phyloP scores from a whole-genome alignment of 2,329 filamentous ascomycete genomes.

The Trichoderma citrinoviride region DNA sequence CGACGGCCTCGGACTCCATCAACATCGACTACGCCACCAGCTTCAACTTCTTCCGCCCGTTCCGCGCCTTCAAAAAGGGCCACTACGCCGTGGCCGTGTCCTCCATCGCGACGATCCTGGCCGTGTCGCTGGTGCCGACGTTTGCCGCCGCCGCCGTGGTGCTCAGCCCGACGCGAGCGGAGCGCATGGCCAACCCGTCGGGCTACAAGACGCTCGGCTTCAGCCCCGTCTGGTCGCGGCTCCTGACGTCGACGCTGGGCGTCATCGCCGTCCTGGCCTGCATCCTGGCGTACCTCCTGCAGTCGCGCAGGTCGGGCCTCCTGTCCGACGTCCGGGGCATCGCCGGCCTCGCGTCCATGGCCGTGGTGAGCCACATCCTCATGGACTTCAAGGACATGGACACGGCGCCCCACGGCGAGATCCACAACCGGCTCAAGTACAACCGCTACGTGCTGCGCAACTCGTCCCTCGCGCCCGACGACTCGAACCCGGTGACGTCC shows the following conservation, averaged over 20 bases:
- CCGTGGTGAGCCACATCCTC: slow-evolving; percentile 68
- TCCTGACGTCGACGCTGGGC: slow-evolving; percentile 55
- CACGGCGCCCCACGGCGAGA: slow-evolving; percentile 61
- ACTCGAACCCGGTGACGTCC: slow-evolving; percentile 44
- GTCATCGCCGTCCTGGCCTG: slow-evolving; percentile 58
- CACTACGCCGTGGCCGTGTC: slow-evolving; percentile 69
- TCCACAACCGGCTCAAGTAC: slow-evolving; percentile 64
- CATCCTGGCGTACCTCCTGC: slow-evolving; percentile 59
- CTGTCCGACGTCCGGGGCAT: slow-evolving; percentile 69
- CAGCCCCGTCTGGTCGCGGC: slow-evolving; percentile 57
- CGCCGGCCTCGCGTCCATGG: slow-evolving; percentile 72
- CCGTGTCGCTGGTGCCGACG: slow-evolving; percentile 67
- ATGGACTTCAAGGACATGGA: slow-evolving; percentile 73
- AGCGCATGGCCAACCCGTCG: slow-evolving; percentile 42
- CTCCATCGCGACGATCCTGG: slow-evolving; percentile 61
- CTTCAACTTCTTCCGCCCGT: slow-evolving; percentile 62
- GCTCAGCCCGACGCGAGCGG: slow-evolving; percentile 51
- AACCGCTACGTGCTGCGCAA: slow-evolving; percentile 69
- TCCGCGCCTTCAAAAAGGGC: slow-evolving; percentile 58
- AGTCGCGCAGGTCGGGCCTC: slow-evolving; percentile 62
- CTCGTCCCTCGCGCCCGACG: slow-evolving; percentile 66
- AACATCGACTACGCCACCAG: slow-evolving; percentile 73
- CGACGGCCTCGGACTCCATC: slow-evolving; percentile 62
- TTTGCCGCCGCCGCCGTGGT: slow-evolving; percentile 62
- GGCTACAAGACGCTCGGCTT: slow-evolving; percentile 55